Evolutionary conservation across 75 land plant genomes (phyloP).

Genomic region (Selaginella moellendorffii): DNA sequence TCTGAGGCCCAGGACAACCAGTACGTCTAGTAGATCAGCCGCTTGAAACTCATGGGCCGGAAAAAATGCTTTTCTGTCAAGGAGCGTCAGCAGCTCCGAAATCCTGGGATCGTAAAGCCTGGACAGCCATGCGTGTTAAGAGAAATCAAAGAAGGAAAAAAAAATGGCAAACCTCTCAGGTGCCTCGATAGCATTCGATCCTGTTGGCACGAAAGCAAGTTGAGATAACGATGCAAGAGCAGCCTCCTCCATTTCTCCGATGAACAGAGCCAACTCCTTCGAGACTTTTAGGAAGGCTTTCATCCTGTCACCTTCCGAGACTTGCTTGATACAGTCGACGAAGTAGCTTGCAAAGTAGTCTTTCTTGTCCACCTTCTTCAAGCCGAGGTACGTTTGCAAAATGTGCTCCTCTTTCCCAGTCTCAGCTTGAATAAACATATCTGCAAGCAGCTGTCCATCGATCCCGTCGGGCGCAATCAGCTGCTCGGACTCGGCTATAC

Average conservation of each 20-base stretch:
- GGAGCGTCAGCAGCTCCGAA: conserved; percentile 41
- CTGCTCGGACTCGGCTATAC: conserved; percentile 29
- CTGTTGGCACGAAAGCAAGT: conserved; percentile 56
- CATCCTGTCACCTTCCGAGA: conserved; percentile 19
- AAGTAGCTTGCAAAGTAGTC: conserved; percentile 51
- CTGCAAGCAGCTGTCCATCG: conserved; percentile 49
- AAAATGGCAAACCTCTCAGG: conserved; percentile 79
- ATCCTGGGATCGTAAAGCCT: conserved; percentile 97
- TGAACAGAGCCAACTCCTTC: conserved; percentile 21
- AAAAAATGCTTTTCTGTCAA: conserved; percentile 58
- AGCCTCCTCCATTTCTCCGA: too few species aligned
- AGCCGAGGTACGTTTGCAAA: conserved; percentile 30
- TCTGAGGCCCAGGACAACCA: conserved; percentile 55
- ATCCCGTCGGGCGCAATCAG: conserved; percentile 57
- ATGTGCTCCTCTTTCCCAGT: conserved; percentile 66
- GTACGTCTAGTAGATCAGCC: conserved; percentile 39
- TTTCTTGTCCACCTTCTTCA: conserved; percentile 40
- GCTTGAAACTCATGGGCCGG: conserved; percentile 46
- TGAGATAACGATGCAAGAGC: conserved; percentile 29
- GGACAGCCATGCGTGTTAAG: too few species aligned
- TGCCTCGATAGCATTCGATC: conserved; percentile 41
- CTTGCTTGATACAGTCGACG: conserved; percentile 33
- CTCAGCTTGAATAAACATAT: conserved; percentile 43
- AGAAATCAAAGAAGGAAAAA: too few species aligned
- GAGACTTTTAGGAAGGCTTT: conserved; percentile 34